phyloP scores from a whole-genome alignment of 768 basidiomycete species.

The Leccinum disarticulatum region DNA sequence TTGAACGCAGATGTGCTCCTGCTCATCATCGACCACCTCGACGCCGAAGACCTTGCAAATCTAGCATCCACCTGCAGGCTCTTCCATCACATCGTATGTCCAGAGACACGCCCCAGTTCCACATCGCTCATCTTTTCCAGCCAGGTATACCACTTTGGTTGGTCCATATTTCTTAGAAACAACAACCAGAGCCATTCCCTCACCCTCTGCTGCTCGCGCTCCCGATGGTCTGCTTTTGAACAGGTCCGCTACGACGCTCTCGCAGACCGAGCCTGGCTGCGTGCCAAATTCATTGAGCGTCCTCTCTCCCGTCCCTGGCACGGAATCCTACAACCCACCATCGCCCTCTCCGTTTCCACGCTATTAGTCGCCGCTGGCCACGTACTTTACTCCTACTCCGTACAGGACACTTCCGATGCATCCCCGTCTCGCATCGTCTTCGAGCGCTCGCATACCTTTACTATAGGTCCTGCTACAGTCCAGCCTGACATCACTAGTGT shows the following conservation, averaged over 20 bases:
- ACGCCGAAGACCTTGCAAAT: too few relatives aligned
- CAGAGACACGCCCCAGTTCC: too few relatives aligned
- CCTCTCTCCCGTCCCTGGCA: constrained; percentile 63
- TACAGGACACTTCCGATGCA: constrained; percentile 37
- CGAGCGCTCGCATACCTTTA: too few relatives aligned
- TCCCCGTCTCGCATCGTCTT: too few relatives aligned
- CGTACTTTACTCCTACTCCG: constrained; percentile 54
- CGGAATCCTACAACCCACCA: constrained; percentile 52
- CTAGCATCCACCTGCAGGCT: too few relatives aligned
- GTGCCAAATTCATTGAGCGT: constrained; percentile 54
- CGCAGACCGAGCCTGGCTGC: constrained; percentile 54
- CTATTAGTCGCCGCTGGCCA: constrained; percentile 63
- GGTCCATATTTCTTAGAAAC: constrained; percentile 49
- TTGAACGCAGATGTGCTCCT: too few relatives aligned
- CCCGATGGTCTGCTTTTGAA: constrained; percentile 42
- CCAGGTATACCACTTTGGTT: constrained; percentile 58
- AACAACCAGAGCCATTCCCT: constrained; percentile 52
- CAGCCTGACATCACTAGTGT: too few relatives aligned
- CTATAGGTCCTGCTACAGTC: too few relatives aligned
- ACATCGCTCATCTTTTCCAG: too few relatives aligned
- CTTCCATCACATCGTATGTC: too few relatives aligned
- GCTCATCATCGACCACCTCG: too few relatives aligned
- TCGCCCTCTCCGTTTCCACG: constrained; percentile 55
- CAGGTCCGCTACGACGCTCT: constrained; percentile 53
- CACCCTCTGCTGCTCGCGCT: constrained; percentile 46